A percentile compares a stretch with the other conserved stretches of the same genome.
Evolutionary conservation across 2,329 filamentous ascomycete genomes (phyloP).

Genomic region (Trichoderma cornu-damae): DNA sequence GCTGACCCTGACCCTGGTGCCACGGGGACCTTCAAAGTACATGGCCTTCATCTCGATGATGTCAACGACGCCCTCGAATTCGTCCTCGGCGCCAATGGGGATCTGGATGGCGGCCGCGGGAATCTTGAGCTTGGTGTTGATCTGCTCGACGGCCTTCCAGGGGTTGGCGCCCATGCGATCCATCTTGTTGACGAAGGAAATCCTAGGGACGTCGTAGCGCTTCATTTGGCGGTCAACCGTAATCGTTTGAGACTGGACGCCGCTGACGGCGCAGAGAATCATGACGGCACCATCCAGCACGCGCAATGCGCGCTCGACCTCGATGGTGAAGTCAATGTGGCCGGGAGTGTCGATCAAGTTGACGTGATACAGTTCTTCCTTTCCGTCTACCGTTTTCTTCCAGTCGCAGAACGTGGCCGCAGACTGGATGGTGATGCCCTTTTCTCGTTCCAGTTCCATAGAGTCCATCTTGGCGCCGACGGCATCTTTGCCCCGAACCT

Average conservation of each 20-base stretch:
- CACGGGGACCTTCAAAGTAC: constrained; percentile 82
- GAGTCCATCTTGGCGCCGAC: constrained; percentile 99
- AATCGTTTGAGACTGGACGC: constrained; percentile 96
- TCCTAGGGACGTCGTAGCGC: constrained; percentile 90
- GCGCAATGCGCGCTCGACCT: constrained; percentile 90
- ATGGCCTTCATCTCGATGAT: constrained; percentile 87
- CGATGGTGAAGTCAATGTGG: constrained; percentile 98
- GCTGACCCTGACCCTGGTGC: constrained; percentile 68
- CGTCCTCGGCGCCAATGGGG: constrained; percentile 87
- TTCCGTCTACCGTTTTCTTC: constrained; percentile 77
- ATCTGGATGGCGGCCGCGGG: constrained; percentile 90
- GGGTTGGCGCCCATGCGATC: constrained; percentile 98
- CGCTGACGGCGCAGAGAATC: constrained; percentile 96
- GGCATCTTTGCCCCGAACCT: constrained; percentile 89
- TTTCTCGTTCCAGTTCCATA: constrained; percentile 97
- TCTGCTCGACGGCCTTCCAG: constrained; percentile 95
- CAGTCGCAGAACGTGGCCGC: constrained; percentile 97
- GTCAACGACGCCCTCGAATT: constrained; percentile 89
- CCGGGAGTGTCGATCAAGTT: constrained; percentile 98
- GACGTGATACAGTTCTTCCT: constrained; percentile 90
- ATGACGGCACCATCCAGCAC: constrained; percentile 96
- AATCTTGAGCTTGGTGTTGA: constrained; percentile 92
- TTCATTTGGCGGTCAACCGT: constrained; percentile 99
- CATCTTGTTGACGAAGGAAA: constrained; percentile 99
- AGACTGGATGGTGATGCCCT: constrained; percentile 98